Conservation (phyloP, 176 grass and related monocot genomes). For the Ampelocalamus luodianensis region DNA sequence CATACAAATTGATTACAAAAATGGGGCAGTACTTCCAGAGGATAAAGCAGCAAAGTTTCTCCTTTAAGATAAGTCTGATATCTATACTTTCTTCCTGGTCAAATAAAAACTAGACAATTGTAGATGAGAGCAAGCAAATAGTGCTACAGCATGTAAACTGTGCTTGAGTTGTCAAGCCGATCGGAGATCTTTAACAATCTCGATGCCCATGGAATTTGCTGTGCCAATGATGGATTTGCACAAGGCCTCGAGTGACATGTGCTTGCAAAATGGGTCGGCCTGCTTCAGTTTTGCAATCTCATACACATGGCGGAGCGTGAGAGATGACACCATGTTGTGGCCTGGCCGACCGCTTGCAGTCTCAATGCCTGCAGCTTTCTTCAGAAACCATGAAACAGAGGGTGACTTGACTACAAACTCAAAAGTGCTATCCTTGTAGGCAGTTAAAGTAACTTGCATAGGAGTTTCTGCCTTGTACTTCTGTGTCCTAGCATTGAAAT, state of each 20-base stretch:
- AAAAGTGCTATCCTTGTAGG: slow-evolving; percentile 90
- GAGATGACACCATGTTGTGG: slow-evolving; percentile 53
- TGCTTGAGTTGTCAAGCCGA: neutral
- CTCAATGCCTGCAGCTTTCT: slow-evolving; percentile 77
- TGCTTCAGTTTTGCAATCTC: slow-evolving; percentile 92
- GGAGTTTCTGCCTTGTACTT: slow-evolving; percentile 92
- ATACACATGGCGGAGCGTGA: slow-evolving; percentile 72
- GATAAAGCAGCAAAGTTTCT: neutral
- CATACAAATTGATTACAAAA: neutral
- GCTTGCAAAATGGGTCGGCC: slow-evolving; percentile 69
- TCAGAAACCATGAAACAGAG: slow-evolving; percentile 79
- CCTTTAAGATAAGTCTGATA: neutral
- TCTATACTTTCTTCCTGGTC: neutral
- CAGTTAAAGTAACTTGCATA: slow-evolving; percentile 80
- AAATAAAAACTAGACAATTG: neutral
- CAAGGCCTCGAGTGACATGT: slow-evolving; percentile 73
- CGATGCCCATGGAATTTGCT: slow-evolving; percentile 82
- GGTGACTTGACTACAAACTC: slow-evolving; percentile 91
- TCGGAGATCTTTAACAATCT: slow-evolving; percentile 86
- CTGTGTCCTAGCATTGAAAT: slow-evolving; percentile 94
- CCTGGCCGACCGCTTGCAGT: slow-evolving; percentile 63
- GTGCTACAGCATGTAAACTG: neutral
- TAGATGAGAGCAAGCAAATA: neutral
- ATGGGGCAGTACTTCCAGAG: neutral
- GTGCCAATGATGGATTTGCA: slow-evolving; percentile 90